A percentile compares a stretch with the other conserved stretches of the same genome.
Evolutionary conservation across 371 early-diverging fungal species (phyloP).

Genomic region (Zopfochytrium polystomum): DNA sequence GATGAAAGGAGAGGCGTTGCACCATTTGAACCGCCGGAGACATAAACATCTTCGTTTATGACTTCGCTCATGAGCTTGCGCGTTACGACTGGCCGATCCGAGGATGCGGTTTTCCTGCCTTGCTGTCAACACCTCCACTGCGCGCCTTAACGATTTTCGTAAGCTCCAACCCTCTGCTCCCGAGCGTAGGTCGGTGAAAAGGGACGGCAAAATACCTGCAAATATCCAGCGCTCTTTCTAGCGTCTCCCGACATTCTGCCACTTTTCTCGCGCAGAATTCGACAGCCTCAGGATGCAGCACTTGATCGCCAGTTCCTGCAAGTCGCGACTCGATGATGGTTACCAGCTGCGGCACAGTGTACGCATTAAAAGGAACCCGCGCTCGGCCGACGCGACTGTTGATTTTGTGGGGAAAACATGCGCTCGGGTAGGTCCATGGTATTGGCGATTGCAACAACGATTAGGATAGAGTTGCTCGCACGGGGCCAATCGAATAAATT

Average conservation of each 20-base stretch:
- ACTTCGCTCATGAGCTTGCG: conserved; percentile 73
- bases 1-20: conserved; percentile 70
- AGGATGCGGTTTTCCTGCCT: conserved; percentile 19
- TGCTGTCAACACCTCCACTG: conserved; percentile 78
- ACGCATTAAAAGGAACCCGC: conserved; percentile 88
- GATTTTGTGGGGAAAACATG: conserved; percentile 84
- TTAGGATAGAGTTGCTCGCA: conserved; percentile 70
- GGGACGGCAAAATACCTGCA: conserved; percentile 55
- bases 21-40: conserved; percentile 74
- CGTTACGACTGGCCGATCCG: conserved; percentile 45
- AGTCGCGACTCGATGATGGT: conserved; percentile 81
- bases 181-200: neutral
- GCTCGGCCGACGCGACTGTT: conserved; percentile 86
- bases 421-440: conserved; percentile 98
- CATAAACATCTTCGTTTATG: conserved; percentile 78
- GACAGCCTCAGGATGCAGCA: conserved; percentile 78
- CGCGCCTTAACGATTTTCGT: conserved; percentile 49
- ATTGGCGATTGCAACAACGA: conserved; percentile 96
- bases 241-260: conserved; percentile 94
- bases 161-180: neutral
- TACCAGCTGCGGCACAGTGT: conserved; percentile 76
- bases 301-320: conserved; percentile 57
- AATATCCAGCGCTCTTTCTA: conserved; percentile 92
- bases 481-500: conserved; percentile 98
- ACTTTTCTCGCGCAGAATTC: conserved; percentile 94